Evolutionary conservation across 352 stramenopile species (phyloP), one percentile per base, ranked within the genome.

Genomic region (Phytopythium helicoides): DNA sequence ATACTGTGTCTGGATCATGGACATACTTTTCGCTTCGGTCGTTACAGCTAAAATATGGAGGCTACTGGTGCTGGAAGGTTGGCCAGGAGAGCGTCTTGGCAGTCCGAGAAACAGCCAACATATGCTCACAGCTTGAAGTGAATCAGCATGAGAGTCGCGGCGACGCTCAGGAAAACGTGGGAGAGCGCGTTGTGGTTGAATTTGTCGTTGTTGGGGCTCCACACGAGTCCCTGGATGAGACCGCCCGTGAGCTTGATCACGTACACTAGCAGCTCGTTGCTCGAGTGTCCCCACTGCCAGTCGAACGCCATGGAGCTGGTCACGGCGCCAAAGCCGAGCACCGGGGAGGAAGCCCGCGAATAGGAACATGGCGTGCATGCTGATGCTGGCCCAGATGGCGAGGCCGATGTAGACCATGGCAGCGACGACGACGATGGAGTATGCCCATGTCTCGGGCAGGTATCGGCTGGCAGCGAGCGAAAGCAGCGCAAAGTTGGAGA

Each of bases 181-280:
- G 85, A 91, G 36, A 94, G 67, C 40, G 85, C 85, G 50, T 94
- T 94, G 74, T 94, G 85, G 79, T 94, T 94, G 64, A 94, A 94
- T 56, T 82, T 81, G 64, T 86, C 68, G 59, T 87, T 86, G 71
- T 72, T 88, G 23, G 85, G 85, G 46, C 76, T 85, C 64, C 86
- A 86, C 22, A 92, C 81, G 35, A 92, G 73, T 3, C 78, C 82
- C 66, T 94, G 85, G 52, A 93, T 78, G 57, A 93, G 71, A 10
- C 81, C 85, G 34, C 81, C 78, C 41, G 74, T 64, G 34, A 94
- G 73, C 62, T 93, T 94, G 48, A 93, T 44, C 25, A 79, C 47
- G 64, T 93, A 92, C 39, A 94, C 77, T 35, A 94, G 69, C 47
- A 94, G 65, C 60, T 94, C 85, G 55, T 89, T 88, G 55, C 60